Percentiles rank a stretch among this genome's conserved stretches.
Evolutionary conservation across 148 eudicot genomes (phyloP).

Genomic region (Salicornia ramosissima): DNA sequence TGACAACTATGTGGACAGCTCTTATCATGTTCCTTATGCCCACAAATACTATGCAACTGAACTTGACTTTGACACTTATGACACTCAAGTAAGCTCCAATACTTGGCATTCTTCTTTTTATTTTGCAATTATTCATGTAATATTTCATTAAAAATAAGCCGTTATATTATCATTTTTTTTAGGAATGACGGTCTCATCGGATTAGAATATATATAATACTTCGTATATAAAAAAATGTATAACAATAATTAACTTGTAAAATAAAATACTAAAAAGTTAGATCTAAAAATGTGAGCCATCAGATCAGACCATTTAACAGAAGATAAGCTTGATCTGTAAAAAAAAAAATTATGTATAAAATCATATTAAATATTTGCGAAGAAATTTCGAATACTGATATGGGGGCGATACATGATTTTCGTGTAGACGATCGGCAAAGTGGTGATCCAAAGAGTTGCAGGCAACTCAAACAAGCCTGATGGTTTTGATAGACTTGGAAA

Average conservation of each 20-base stretch:
- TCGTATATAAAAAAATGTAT: no score
- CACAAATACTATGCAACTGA: slow-evolving; percentile 15
- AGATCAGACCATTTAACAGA: neutral
- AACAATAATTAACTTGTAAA: no score
- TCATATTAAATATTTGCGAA: neutral
- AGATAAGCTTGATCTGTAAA: neutral
- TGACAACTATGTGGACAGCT: slow-evolving; percentile 14
- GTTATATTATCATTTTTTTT: no score
- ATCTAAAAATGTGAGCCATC: no score
- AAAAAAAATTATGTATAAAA: no score
- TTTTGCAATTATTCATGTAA: no score
- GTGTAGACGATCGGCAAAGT: neutral
- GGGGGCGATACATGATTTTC: neutral
- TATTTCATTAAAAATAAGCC: no score
- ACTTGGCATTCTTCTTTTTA: neutral
- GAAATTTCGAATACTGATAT: neutral
- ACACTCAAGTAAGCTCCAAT: slow-evolving; percentile 7
- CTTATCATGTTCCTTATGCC: slow-evolving; percentile 16
- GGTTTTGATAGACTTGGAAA: slow-evolving; percentile 11
- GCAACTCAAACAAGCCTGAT: slow-evolving; percentile 8
- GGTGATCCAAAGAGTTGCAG: slow-evolving; percentile 11
- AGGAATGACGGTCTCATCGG: no score
- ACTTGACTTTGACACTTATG: slow-evolving; percentile 13
- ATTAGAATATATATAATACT: no score
- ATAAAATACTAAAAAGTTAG: no score